Conservation (phyloP, 2,329 filamentous ascomycete species). For the Lasiodiplodia sp. region DNA sequence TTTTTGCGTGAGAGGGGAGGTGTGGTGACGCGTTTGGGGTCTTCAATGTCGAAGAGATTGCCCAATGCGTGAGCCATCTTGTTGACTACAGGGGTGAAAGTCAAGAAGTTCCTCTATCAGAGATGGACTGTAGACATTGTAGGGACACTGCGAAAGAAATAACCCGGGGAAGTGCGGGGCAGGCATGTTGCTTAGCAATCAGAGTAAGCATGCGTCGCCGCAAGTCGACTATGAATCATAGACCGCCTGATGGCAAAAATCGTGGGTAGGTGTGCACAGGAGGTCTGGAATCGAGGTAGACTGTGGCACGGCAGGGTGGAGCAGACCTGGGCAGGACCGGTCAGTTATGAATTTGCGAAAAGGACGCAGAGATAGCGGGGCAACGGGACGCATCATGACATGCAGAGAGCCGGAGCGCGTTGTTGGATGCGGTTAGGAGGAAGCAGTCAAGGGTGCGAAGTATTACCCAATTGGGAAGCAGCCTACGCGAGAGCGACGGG, state of each 20-base stretch:
- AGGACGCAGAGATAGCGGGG: not conserved
- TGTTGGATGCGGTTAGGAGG: not conserved
- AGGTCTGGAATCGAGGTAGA: not conserved
- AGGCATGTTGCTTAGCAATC: not conserved
- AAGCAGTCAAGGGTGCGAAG: not conserved
- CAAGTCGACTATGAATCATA: not conserved
- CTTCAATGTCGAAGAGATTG: conserved; percentile 22
- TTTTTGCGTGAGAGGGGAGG: conserved; percentile 13
- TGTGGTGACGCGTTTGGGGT: conserved; percentile 15
- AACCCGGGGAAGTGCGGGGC: not conserved
- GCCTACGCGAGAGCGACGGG: not conserved
- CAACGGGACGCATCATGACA: not conserved
- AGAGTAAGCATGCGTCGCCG: too few relatives aligned
- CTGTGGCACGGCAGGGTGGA: not conserved
- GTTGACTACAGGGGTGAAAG: not conserved
- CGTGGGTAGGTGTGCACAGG: too few relatives aligned
- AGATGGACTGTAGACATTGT: not conserved
- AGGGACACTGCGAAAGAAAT: not conserved
- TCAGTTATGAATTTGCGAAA: not conserved
- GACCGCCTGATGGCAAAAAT: not conserved
- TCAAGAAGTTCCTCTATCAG: not conserved
- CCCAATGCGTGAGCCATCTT: conserved; percentile 12
- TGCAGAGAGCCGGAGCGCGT: not conserved
- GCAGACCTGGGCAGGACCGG: not conserved
- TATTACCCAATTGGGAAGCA: not conserved